Base-by-base conservation (phyloP, 371 early-diverging fungal species). In the Funneliformis caledonium region DNA sequence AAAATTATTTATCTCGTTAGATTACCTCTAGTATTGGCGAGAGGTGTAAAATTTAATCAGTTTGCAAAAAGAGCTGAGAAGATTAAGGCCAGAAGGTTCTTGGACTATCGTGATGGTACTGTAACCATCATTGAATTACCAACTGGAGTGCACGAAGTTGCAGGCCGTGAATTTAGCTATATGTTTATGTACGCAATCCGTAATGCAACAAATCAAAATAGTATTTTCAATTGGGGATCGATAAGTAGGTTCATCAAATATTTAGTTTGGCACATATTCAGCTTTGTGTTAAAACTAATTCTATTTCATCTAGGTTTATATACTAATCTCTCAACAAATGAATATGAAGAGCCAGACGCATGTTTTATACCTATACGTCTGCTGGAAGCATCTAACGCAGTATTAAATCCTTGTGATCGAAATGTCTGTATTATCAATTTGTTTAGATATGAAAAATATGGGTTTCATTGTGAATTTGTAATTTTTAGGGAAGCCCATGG, bases 301-400 rank as follows among this genome's bases (percentile, higher is more conserved):
- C 12, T 56, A 33, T 75, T 75, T 16, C 56, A 75, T 59, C 12
- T 19, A 75, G 50, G 22, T 16, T 75, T 75, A 60, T 42, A 75
- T 19, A 22, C 9, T 4, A 48, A 73, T 37, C 12, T 33, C 12
- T 1, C 1, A 43, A 14, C 11, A 33, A 19, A n/a, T 12, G 14
- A 14, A 31, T 75, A 75, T 52, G 22, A 75, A 75, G 37, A 56
- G 33, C 37, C 60, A 0, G 75, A 75, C 14, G 2, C 75, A 16
- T 75, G 75, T 59, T 75, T 37, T 75, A 16, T 31, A 7, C 75
- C 75, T n/a, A 4, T 42, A 73, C 73, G 73, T 73, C 56, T 73
- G 26, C 59, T 48, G 48, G 48, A 31, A 50, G 19, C n/a, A 22
- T 42, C 12, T 8, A 68, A 68, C 33, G 8, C 47, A 31, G 73